Evolutionary conservation across 495 filamentous ascomycete genomes (phyloP).

Genomic region (Penicillium flavigenum): DNA sequence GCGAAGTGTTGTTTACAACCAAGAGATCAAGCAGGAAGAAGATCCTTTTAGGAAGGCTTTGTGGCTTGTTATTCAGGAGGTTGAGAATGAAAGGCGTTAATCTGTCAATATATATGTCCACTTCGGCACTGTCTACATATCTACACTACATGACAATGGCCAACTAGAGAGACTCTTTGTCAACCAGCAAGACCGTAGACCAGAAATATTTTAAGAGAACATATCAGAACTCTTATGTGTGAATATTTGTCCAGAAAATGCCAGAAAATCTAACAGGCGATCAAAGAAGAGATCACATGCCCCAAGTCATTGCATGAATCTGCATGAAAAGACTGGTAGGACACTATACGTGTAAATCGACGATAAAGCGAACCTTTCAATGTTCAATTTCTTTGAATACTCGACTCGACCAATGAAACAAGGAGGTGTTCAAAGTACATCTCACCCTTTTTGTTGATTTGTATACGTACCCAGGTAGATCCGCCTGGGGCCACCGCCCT

Average conservation of each 20-base stretch:
- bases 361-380: neutral
- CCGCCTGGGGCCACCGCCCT: constrained; percentile 15
- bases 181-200: neutral
- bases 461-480: constrained; percentile 8
- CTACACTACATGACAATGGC: neutral
- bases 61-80: constrained; percentile 15
- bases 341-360: neutral
- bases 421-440: constrained; percentile 1
- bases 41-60: constrained; percentile 8
- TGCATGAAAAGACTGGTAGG: neutral
- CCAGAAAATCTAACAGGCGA: neutral
- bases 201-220: neutral
- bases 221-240: neutral
- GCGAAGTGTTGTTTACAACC: neutral
- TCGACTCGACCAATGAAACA: neutral
- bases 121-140: neutral
- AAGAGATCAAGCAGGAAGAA: neutral
- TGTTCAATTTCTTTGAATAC: neutral
- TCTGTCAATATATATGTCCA: neutral
- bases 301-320: neutral
- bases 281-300: neutral
- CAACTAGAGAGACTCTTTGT: neutral
- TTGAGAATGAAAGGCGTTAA: neutral
- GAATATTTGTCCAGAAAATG: neutral
- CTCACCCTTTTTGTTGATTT: constrained; percentile 5